phyloP scores from a whole-genome alignment of 805 yeast species.

The Monosporozyma solicola region DNA sequence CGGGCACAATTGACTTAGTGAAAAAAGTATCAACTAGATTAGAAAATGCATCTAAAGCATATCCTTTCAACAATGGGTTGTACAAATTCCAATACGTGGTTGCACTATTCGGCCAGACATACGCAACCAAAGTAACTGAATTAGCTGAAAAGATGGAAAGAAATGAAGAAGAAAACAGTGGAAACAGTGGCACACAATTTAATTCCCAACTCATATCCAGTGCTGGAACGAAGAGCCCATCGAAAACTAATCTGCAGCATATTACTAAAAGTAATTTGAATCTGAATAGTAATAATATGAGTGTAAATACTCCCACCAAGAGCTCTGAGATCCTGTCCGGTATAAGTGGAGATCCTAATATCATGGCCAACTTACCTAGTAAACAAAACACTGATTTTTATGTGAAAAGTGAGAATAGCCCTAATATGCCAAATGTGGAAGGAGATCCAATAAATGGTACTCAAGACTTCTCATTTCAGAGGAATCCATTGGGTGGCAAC shows the following conservation, averaged over 20 bases:
- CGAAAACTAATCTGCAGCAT: neutral
- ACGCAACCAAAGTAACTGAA: conserved; percentile 42
- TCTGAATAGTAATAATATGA: neutral
- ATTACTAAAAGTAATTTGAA: neutral
- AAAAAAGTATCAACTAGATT: conserved; percentile 19
- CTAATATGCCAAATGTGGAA: neutral
- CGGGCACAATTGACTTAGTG: conserved; percentile 31
- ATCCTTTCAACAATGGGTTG: conserved; percentile 42
- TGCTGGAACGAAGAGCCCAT: neutral
- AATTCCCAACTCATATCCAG: conserved; percentile 1
- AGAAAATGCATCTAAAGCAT: conserved; percentile 25
- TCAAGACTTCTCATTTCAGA: neutral
- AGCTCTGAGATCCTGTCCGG: neutral
- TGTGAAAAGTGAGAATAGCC: neutral
- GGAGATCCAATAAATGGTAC: neutral
- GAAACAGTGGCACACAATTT: neutral
- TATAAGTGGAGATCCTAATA: neutral
- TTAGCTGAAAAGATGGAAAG: conserved; percentile 7
- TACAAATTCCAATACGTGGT: conserved; percentile 48
- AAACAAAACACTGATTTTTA: neutral
- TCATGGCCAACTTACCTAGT: neutral
- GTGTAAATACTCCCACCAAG: neutral
- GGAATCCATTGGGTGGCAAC: neutral
- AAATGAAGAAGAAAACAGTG: neutral
- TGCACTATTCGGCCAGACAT: conserved; percentile 52